These are phyloP conservation scores for Lachnellula suecica DNA, from an alignment of 2,329 filamentous ascomycete genomes.

Conservation along the genomic window DNA sequence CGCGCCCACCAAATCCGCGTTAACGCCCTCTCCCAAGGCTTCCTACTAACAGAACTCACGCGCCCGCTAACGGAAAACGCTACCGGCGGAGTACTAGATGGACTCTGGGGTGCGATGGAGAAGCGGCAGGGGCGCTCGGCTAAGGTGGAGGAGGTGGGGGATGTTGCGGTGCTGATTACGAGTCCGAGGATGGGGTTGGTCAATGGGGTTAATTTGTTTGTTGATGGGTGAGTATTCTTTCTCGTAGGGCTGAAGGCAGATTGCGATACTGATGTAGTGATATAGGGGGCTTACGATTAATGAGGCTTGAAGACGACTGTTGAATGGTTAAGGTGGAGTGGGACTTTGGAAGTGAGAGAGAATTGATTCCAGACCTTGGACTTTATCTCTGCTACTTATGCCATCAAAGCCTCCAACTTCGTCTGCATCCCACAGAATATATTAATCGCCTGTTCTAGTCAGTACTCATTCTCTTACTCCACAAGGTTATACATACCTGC, in stretches of 20 bases:
- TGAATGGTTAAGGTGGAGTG: too few species aligned
- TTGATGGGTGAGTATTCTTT: constrained; percentile 15
- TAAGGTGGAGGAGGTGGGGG: constrained; percentile 14
- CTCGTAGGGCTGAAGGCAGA: background rate
- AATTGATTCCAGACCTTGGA: too few species aligned
- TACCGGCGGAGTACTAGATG: background rate
- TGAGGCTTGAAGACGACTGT: constrained; percentile 4
- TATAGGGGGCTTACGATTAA: constrained; percentile 11
- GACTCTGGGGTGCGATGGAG: constrained; percentile 4
- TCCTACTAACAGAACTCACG: constrained; percentile 11
- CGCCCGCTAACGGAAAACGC: background rate
- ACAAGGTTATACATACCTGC: constrained; percentile 29
- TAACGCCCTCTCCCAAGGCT: constrained; percentile 14
- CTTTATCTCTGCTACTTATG: background rate
- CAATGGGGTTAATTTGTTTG: constrained; percentile 11
- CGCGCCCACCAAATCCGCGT: constrained; percentile 10
- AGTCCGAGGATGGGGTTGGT: constrained; percentile 16
- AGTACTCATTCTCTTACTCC: background rate
- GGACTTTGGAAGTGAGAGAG: too few species aligned
- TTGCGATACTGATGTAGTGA: background rate
- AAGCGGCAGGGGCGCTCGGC: constrained; percentile 9
- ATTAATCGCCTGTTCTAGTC: constrained; percentile 48
- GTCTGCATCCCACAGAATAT: constrained; percentile 58
- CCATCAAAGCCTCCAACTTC: constrained; percentile 42
- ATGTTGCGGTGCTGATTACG: constrained; percentile 12